phyloP scores from a whole-genome alignment of 768 basidiomycete species.

The Boletus reticulatus region DNA sequence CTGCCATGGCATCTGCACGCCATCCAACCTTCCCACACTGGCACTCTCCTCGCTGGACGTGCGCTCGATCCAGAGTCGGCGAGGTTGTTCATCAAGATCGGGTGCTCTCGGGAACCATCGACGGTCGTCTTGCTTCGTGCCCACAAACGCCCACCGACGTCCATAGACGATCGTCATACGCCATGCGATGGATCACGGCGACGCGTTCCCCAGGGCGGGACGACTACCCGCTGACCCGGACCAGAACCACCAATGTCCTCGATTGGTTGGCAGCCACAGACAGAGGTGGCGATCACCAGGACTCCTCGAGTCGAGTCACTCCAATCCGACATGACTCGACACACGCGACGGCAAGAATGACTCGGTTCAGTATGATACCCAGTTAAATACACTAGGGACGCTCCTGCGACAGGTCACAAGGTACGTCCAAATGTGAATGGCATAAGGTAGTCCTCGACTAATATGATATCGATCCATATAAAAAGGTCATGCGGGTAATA shows the following conservation, averaged over 20 bases:
- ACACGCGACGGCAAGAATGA: not conserved
- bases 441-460: slow-evolving; percentile 14
- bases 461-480: slow-evolving; percentile 20
- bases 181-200: too few species aligned
- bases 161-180: too few species aligned
- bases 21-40: too few species aligned
- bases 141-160: too few species aligned
- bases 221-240: too few species aligned
- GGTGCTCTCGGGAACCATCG: not conserved
- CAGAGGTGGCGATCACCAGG: not conserved
- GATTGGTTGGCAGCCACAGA: not conserved
- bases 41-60: too few species aligned
- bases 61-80: not conserved
- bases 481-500: not conserved
- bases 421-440: slow-evolving; percentile 13
- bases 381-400: slow-evolving; percentile 12
- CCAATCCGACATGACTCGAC: not conserved
- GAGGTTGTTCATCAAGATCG: not conserved
- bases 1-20: too few species aligned
- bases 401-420: slow-evolving; percentile 15
- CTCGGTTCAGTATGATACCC: slow-evolving; percentile 1
- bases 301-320: slow-evolving; percentile 4
- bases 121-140: not conserved
- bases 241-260: too few species aligned
- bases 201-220: too few species aligned